Percentiles rank a stretch among this genome's conserved stretches.
These are phyloP conservation scores for Allium fistulosum DNA, from an alignment of 106 monocot species.

Conservation along the genomic window DNA sequence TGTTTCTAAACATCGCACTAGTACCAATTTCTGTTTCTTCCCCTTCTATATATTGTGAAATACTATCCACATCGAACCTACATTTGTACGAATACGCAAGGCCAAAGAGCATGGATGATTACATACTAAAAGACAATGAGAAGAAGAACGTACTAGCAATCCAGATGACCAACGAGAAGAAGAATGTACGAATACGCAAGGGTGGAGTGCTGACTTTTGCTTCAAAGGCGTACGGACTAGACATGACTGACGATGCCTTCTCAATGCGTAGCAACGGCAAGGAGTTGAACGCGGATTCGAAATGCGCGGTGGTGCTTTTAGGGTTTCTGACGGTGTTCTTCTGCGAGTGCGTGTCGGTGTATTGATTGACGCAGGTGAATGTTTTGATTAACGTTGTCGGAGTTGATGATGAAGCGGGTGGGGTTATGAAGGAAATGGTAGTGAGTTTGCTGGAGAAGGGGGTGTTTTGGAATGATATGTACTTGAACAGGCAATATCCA, in stretches of 20 bases:
- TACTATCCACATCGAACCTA: background rate
- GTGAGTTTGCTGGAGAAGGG: background rate
- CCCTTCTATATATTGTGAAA: background rate
- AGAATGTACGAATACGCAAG: slow-evolving; percentile 11
- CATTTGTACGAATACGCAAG: background rate
- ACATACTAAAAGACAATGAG: slow-evolving; percentile 14
- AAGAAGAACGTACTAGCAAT: slow-evolving; percentile 21
- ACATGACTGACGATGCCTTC: slow-evolving; percentile 43
- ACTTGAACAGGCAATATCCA: background rate
- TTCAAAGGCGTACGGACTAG: slow-evolving; percentile 53
- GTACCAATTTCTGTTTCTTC: background rate
- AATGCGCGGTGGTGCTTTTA: background rate
- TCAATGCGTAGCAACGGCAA: background rate
- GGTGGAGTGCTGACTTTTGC: slow-evolving; percentile 36
- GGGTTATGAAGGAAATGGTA: background rate
- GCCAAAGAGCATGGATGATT: background rate
- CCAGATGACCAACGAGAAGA: slow-evolving; percentile 6
- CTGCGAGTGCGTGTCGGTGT: too few species aligned
- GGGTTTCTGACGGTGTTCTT: slow-evolving; percentile 4
- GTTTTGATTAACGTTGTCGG: slow-evolving; percentile 4
- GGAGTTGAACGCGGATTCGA: slow-evolving; percentile 8
- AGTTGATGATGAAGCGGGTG: background rate
- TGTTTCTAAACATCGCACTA: background rate
- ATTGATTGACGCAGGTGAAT: too few species aligned
- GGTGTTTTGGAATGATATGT: slow-evolving; percentile 2